phyloP scores from a whole-genome alignment of 106 monocot genomes.

The Amphibolis antarctica region DNA sequence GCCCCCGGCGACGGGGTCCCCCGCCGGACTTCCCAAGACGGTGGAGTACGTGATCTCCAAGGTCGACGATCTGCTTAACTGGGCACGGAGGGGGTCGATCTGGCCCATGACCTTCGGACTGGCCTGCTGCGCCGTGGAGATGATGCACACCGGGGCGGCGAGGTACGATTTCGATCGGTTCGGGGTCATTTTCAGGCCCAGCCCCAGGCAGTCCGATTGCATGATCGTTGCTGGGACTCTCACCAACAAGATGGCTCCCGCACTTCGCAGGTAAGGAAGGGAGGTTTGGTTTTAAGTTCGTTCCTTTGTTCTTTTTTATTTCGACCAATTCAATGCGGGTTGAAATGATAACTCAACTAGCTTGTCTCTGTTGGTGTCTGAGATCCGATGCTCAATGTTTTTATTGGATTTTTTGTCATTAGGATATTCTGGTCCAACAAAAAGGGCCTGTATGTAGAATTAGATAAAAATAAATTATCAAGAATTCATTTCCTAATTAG shows the following conservation, averaged over 20 bases:
- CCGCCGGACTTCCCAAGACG: slow-evolving; percentile 66
- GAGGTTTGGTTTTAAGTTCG: not conserved
- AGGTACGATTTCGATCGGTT: slow-evolving; percentile 94
- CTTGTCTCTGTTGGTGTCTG: too few species aligned
- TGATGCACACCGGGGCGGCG: slow-evolving; percentile 95
- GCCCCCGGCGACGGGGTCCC: slow-evolving; percentile 43
- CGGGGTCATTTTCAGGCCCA: slow-evolving; percentile 92
- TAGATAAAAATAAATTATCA: too few species aligned
- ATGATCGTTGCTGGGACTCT: slow-evolving; percentile 99
- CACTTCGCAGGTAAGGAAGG: slow-evolving; percentile 65
- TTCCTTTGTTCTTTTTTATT: not conserved
- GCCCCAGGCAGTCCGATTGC: slow-evolving; percentile 95
- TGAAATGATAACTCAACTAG: too few species aligned
- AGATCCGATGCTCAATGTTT: too few species aligned
- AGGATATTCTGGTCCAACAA: too few species aligned
- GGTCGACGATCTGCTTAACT: slow-evolving; percentile 94
- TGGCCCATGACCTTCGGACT: slow-evolving; percentile 66
- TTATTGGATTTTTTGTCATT: not conserved
- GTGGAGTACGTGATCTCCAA: slow-evolving; percentile 95
- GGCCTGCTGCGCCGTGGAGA: slow-evolving; percentile 98
- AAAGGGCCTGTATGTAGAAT: too few species aligned
- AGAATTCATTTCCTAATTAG: too few species aligned
- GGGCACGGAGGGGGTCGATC: slow-evolving; percentile 73
- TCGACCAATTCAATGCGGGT: not conserved
- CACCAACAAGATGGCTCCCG: slow-evolving; percentile 39